phyloP scores from a whole-genome alignment of 140 eudicot species.

The Bidens hawaiensis region DNA sequence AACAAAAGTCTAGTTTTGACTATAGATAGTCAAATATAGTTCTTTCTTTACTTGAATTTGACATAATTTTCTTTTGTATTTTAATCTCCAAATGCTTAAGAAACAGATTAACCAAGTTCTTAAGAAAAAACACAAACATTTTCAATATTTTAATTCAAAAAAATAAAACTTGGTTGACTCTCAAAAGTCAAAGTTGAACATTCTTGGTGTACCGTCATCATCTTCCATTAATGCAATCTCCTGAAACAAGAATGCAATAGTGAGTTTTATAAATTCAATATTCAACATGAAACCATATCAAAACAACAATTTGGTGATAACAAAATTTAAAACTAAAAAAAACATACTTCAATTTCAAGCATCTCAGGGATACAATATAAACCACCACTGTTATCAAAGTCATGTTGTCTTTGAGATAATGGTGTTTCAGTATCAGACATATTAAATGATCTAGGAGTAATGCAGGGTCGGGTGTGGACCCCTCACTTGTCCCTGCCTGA shows the following conservation, averaged over 20 bases:
- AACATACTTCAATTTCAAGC: conserved; percentile 48
- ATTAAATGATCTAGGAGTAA: conserved; percentile 31
- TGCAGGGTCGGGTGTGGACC: conserved; percentile 38
- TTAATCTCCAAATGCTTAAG: neutral
- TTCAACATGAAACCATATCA: neutral
- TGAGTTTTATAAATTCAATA: conserved; percentile 3
- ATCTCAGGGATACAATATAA: conserved; percentile 74
- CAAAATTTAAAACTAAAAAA: neutral
- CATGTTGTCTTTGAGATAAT: conserved; percentile 19
- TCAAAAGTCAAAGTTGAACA: conserved; percentile 9
- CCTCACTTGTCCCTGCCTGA: conserved; percentile 17
- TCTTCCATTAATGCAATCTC: conserved; percentile 67
- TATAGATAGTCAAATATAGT: neutral
- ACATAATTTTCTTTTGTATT: neutral
- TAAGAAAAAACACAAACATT: neutral
- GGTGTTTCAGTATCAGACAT: conserved; percentile 61
- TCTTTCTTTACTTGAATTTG: neutral
- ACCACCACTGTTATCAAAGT: conserved; percentile 28
- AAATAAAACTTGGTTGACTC: neutral
- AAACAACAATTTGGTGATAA: neutral
- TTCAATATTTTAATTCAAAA: neutral
- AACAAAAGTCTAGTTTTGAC: neutral
- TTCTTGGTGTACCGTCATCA: conserved; percentile 62
- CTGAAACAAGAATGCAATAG: conserved; percentile 31
- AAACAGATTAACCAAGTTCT: neutral